Base-by-base conservation (phyloP, 495 filamentous ascomycete genomes). In the Neurospora sp. region DNA sequence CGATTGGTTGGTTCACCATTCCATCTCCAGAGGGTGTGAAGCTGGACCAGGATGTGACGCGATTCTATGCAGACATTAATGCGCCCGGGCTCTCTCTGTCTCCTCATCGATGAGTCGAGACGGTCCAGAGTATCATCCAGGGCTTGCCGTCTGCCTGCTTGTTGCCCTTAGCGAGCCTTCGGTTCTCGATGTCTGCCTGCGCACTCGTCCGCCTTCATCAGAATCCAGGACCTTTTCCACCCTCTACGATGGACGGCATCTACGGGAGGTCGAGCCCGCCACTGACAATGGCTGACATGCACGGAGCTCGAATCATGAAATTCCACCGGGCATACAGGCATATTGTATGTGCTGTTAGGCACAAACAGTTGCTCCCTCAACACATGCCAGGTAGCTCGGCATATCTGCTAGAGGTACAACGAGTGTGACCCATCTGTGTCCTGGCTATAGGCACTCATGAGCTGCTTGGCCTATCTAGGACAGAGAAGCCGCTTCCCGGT, bases 1-100 rank as follows among this genome's bases (percentile, higher is more conserved):
- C 77, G 66, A 80, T 81, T 80, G 78, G 80, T 74, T 70, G 78
- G 71, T 71, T 74, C 76, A 74, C 39, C 27, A 23, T 35, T 74
- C 38, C 71, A 71, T 66, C 38, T 44, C 74, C 72, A 69, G 74
- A 77, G 76, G 77, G 78, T 79, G 78, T 72, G 75, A 75, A 73
- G 69, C 77, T 66, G 38, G 70, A 62, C 75, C 44, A 46, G 76
- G 78, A 72, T 76, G 73, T 70, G 49, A 75, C 73, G 75, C 69
- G 38, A 71, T 37, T 16, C 14, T 66, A 35, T 66, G 54, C 54
- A 66, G 54, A 62, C 54, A 66, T 66, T 35, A 18, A 35, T 66
- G 54, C 49, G 20, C 49, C 49, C n/a, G 20, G 23, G 23, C 49
- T 60, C 49, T 27, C 12, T 23, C 27, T 9, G 54, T 66, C 54